phyloP scores from a whole-genome alignment of 2,329 filamentous ascomycete genomes.

The Sporothrix euskadiensis region DNA sequence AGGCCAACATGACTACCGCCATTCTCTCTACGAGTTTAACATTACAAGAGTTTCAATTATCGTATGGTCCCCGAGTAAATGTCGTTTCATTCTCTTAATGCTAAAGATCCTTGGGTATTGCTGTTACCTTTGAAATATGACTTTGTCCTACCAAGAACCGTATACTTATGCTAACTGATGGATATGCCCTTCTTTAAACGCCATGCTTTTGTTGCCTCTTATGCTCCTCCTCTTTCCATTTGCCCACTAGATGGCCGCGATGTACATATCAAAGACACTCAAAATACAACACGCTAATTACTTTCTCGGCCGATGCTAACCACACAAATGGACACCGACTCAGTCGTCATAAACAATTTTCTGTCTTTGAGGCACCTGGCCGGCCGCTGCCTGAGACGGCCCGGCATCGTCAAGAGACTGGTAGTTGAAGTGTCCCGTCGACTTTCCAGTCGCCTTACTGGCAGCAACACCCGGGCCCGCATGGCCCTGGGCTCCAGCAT shows the following conservation, averaged over 20 bases:
- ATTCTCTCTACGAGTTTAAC: background rate
- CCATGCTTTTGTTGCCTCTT: background rate
- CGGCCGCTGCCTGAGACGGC: background rate
- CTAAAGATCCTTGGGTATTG: background rate
- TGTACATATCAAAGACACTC: too few relatives aligned
- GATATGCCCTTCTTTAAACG: background rate
- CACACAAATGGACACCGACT: background rate
- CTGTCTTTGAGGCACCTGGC: background rate
- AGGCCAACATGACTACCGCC: background rate
- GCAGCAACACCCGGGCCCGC: background rate
- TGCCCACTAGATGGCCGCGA: background rate
- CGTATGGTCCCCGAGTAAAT: background rate
- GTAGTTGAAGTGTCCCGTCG: conserved; percentile 27
- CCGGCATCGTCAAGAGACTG: conserved; percentile 32
- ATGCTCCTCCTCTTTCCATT: background rate
- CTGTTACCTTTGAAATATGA: background rate
- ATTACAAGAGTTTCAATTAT: background rate
- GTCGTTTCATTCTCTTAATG: background rate
- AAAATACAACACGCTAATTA: too few relatives aligned
- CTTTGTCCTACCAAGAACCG: background rate
- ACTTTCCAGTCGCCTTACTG: conserved; percentile 4
- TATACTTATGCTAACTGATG: background rate
- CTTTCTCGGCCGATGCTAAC: background rate
- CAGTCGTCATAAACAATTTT: conserved; percentile 30
- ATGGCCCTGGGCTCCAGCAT: background rate